Evolutionary conservation across 768 basidiomycete species (phyloP), one percentile per base, ranked within the genome.

Genomic region (Tulasnella sp.): DNA sequence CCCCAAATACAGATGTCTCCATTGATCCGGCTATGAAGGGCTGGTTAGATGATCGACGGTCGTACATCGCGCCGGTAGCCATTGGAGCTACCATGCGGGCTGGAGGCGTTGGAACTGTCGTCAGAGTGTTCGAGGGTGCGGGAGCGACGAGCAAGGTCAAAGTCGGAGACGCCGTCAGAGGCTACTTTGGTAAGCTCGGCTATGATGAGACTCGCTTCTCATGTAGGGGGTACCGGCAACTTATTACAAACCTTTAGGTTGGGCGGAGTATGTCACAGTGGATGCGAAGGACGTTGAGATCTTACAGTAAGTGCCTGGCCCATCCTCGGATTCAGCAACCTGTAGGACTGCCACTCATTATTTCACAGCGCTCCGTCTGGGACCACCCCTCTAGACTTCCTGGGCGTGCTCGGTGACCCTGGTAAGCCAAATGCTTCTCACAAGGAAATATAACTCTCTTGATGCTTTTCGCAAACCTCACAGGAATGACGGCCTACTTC

Each of bases 1-100:
- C 34, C 15, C 15, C 15, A 5, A 38, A 38, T 7, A 5, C 34
- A 38, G 34, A 84, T 75, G 67, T 91, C 30, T 83, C 82, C 31
- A 69, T 96, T 63, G 92, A 96, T 66, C 91, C 92, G 19, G 88
- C 90, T 0, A 90, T 92, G 88, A 78, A 91, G 8, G 81, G 80
- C 11, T 96, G 86, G 78, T 67, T 98, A 52, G 80, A 78, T 62
- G 85, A 89, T 67, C 68, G 67, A 15, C 76, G 91, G 48, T 62
- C 62, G 22, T 62, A 62, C 44, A 38, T 60, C 21, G 3, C 66
- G 12, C 72, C 71, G 7, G 74, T 76, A 22, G 60, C 83, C 65
- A 84, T 92, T 63, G 84, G 83, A 34, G 84, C 70, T 48, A 80
- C 81, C 10, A 93, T 93, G 91, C 79, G 89, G 19, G 82, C 83